These are phyloP conservation scores for Magnolia changhungtana DNA, from an alignment of 164 flowering plant genomes.

Conservation along the genomic window DNA sequence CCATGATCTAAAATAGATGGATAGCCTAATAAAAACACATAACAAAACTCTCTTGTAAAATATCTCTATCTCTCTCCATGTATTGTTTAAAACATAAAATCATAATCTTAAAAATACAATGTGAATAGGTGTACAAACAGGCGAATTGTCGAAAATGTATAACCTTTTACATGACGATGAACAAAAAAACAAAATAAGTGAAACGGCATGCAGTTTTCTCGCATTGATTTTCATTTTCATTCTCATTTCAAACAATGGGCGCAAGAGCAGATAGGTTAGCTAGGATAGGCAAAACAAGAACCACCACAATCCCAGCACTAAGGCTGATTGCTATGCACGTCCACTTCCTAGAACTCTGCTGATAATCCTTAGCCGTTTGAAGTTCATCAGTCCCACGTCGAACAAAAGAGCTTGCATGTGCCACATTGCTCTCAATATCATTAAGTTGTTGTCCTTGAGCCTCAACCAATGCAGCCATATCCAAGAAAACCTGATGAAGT, in stretches of 20 bases:
- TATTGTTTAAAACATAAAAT: too few relatives aligned
- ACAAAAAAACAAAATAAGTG: too few relatives aligned
- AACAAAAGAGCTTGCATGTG: slow-evolving; percentile 27
- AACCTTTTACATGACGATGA: too few relatives aligned
- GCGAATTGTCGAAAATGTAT: too few relatives aligned
- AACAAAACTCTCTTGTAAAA: too few relatives aligned
- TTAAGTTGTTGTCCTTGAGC: slow-evolving; percentile 35
- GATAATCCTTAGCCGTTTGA: slow-evolving; percentile 23
- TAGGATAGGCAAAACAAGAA: slow-evolving; percentile 20
- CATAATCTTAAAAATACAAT: too few relatives aligned
- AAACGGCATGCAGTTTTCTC: too few relatives aligned
- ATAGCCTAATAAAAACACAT: too few relatives aligned
- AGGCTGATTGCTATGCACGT: slow-evolving; percentile 24
- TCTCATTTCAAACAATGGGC: background rate
- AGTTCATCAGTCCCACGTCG: slow-evolving; percentile 25
- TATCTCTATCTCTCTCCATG: too few relatives aligned
- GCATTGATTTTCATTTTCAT: background rate
- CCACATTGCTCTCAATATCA: slow-evolving; percentile 31
- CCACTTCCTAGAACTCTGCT: slow-evolving; percentile 29
- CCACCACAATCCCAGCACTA: slow-evolving; percentile 6
- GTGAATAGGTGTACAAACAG: too few relatives aligned
- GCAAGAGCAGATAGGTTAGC: background rate
- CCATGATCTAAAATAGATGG: too few relatives aligned
- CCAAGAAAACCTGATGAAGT: slow-evolving; percentile 38
- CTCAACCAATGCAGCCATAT: slow-evolving; percentile 39